Base-by-base conservation (phyloP, 805 yeast genomes). In the Cyberlindnera maclurae region DNA sequence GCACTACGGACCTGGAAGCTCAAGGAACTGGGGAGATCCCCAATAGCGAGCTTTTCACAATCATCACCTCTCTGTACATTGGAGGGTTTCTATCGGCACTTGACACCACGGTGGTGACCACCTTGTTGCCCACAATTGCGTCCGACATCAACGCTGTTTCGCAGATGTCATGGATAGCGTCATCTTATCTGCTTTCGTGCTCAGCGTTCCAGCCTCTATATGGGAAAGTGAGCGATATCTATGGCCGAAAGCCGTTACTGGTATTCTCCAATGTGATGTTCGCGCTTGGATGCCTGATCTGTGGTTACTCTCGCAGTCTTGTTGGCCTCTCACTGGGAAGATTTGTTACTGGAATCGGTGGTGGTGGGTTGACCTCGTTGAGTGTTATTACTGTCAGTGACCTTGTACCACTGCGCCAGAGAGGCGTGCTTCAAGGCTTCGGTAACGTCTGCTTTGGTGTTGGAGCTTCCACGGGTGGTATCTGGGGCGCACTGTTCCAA, bases 371-470 rank as follows among this genome's bases (percentile, higher is more conserved):
- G 53, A 74, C 81, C 26, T 66, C 87, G 0, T 59, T 85, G 40
- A 72, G 82, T 12, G 79, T 90, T 2, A 81, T 85, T 46, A 71
- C 88, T 2, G 68, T 79, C 52, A 73, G 82, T 15, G 95, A 86
- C 57, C 58, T 84, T 37, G 76, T 86, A n/a, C 81, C 93, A 2
- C 69, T 82, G 44, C 66, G 90, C 41, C 73, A 80, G 38, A 67
- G 96, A 41, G 94, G 94, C 2, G 57, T 84, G 27, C 83, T 71
- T 57, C 95, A 86, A 56, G 95, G 95, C 0, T 56, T 81, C 40
- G 87, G 83, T 13, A 85, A 85, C 55, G 66, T 86, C 12, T 75
- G 72, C 24, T 86, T 69, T 52, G 86, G 86, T 10, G 50, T 76
- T 10, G 95, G 95, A 13, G 81, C 85, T n/a, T 76, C 82, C 0